A percentile compares a stretch with the other conserved stretches of the same genome.
These are phyloP conservation scores for Xylaria nigripes DNA, from an alignment of 495 filamentous ascomycete genomes.

Conservation along the genomic window DNA sequence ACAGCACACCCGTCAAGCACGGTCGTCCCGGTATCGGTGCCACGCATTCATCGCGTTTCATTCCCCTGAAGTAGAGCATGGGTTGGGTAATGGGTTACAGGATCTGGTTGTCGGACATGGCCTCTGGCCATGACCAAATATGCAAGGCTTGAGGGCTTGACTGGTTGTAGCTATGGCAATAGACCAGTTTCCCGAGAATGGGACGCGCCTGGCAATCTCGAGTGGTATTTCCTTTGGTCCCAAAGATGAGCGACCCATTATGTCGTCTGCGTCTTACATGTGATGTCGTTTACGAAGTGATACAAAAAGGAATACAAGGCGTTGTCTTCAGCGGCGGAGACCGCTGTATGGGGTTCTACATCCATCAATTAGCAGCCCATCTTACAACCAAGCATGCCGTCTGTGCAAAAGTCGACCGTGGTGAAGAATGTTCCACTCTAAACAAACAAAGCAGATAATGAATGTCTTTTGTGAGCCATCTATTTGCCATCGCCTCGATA, in stretches of 20 bases:
- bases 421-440: no score
- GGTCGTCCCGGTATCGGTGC: slow-evolving; percentile 99
- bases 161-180: slow-evolving; percentile 12
- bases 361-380: background rate
- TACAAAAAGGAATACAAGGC: slow-evolving; percentile 8
- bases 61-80: slow-evolving; percentile 89
- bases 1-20: slow-evolving; percentile 99
- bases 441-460: no score
- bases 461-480: no score
- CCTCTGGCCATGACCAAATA: slow-evolving; percentile 5
- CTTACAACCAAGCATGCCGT: background rate
- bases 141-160: background rate
- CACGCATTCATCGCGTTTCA: slow-evolving; percentile 99
- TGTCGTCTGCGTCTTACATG: slow-evolving; percentile 3
- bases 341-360: background rate
- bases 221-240: slow-evolving; percentile 10
- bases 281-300: slow-evolving; percentile 13
- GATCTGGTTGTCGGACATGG: slow-evolving; percentile 7
- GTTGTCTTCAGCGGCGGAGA: slow-evolving; percentile 6
- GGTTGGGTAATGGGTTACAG: slow-evolving; percentile 14
- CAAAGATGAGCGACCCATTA: background rate
- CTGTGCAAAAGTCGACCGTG: no score
- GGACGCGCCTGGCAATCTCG: slow-evolving; percentile 6
- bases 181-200: slow-evolving; percentile 7
- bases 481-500: no score